These are phyloP conservation scores for Chrysosporium keratinophilum DNA, from an alignment of 2,329 filamentous ascomycete species.

Conservation along the genomic window DNA sequence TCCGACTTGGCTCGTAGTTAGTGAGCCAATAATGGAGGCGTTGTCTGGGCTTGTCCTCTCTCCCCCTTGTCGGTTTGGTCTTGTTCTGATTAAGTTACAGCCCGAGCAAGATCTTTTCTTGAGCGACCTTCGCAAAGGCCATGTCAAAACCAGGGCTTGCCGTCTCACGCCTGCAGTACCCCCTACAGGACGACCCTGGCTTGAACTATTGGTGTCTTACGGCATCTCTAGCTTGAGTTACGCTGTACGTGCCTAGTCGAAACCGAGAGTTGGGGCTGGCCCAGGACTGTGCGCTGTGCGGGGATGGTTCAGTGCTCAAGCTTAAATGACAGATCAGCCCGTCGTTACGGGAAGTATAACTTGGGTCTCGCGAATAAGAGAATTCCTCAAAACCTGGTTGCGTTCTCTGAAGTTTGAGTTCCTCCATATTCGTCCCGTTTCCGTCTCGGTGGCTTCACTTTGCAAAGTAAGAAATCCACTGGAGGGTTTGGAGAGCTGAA, in stretches of 20 bases:
- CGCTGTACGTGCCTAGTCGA: not conserved
- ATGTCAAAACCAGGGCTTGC: conserved; percentile 1
- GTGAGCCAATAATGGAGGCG: not conserved
- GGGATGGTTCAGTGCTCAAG: not conserved
- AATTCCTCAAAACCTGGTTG: not conserved
- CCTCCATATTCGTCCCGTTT: too few relatives aligned
- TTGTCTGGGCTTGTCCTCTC: not conserved
- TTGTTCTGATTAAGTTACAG: not conserved
- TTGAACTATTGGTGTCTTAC: not conserved
- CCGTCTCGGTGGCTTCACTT: too few relatives aligned
- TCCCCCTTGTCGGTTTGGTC: conserved; percentile 3
- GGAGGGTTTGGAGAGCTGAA: too few relatives aligned
- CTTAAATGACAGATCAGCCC: conserved; percentile 1
- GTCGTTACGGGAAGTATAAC: not conserved
- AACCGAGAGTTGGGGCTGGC: not conserved
- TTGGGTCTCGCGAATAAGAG: too few relatives aligned
- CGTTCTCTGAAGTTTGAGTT: too few relatives aligned
- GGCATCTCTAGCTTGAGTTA: not conserved
- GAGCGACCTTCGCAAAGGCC: not conserved
- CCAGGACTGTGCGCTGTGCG: conserved; percentile 9
- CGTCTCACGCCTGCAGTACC: not conserved
- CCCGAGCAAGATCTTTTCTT: not conserved
- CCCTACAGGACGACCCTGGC: not conserved
- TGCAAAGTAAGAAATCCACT: too few relatives aligned
- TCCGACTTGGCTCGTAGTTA: not conserved